Percentiles rank a stretch among this genome's conserved stretches.
These are phyloP conservation scores for Crithidia sp. DNA, from an alignment of 208 protist species.

Conservation along the genomic window DNA sequence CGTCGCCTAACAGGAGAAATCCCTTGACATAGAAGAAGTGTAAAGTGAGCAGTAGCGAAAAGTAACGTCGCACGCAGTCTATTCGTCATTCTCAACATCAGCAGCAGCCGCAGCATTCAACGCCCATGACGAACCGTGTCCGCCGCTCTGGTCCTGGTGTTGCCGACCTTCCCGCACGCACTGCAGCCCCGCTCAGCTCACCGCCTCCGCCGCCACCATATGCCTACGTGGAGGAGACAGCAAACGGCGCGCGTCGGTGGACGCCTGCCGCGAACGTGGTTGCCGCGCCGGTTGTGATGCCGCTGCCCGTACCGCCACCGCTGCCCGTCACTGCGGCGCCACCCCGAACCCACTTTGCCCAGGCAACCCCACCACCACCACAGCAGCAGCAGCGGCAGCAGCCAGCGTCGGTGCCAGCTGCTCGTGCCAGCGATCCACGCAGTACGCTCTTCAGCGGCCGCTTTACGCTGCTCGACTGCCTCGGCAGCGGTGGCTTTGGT, in stretches of 20 bases:
- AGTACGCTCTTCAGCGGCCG: slow-evolving; percentile 50
- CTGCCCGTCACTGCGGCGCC: not conserved
- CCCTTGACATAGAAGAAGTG: no score
- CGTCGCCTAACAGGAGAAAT: no score
- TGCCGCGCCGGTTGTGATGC: not conserved
- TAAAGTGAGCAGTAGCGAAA: no score
- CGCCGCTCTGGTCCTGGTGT: not conserved
- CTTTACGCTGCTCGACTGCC: slow-evolving; percentile 59
- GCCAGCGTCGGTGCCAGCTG: not conserved
- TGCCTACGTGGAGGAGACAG: slow-evolving; percentile 8
- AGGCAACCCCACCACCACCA: not conserved
- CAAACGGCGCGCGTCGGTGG: slow-evolving; percentile 3
- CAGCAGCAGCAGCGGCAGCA: not conserved
- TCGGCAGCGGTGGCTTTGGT: slow-evolving; percentile 98
- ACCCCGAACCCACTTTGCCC: not conserved
- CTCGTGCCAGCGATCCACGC: not conserved
- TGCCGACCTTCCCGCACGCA: not conserved
- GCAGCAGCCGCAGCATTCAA: no score
- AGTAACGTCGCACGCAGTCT: no score
- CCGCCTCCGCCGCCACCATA: slow-evolving; percentile 10
- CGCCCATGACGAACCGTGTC: not conserved
- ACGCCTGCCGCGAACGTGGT: not conserved
- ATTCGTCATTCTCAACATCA: no score
- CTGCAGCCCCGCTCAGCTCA: not conserved
- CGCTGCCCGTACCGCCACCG: not conserved